A percentile compares a stretch with the other conserved stretches of the same genome.
Conservation (phyloP, 306 rosid species). For the Arachis stenosperma region DNA sequence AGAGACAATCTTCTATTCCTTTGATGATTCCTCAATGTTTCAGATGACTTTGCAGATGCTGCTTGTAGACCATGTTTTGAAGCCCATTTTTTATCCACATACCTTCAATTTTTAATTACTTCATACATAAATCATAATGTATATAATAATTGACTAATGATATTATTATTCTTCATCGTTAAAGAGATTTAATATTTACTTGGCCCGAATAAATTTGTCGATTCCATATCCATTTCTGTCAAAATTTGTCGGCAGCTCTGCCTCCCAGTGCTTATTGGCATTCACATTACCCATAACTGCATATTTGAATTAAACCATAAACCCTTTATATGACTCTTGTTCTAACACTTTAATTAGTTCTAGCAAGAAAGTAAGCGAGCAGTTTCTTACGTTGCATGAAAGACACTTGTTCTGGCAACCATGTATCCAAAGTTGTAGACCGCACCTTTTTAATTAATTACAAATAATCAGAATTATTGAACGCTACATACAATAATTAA, state of each 20-base stretch:
- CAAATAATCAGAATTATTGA: slow-evolving; percentile 36
- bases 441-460: slow-evolving; percentile 58
- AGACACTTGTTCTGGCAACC: slow-evolving; percentile 94
- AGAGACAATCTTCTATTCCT: slow-evolving; percentile 67
- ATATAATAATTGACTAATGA: no score
- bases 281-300: slow-evolving; percentile 74
- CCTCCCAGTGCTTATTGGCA: slow-evolving; percentile 83
- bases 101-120: slow-evolving; percentile 43
- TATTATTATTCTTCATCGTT: no score
- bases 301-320: neutral
- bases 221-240: slow-evolving; percentile 54
- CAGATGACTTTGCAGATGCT: slow-evolving; percentile 46
- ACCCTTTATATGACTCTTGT: no score
- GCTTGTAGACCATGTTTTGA: slow-evolving; percentile 43
- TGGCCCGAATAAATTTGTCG: slow-evolving; percentile 66
- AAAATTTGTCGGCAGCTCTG: slow-evolving; percentile 57
- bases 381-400: slow-evolving; percentile 83
- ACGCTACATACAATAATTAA: no score
- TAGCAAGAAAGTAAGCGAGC: no score
- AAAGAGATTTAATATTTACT: slow-evolving; percentile 48
- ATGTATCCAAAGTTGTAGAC: slow-evolving; percentile 91
- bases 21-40: slow-evolving; percentile 40
- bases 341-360: no score
- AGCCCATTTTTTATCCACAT: slow-evolving; percentile 74
- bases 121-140: no score